phyloP scores from a whole-genome alignment of 2,329 filamentous ascomycete species.

The Fusarium marasasianum region DNA sequence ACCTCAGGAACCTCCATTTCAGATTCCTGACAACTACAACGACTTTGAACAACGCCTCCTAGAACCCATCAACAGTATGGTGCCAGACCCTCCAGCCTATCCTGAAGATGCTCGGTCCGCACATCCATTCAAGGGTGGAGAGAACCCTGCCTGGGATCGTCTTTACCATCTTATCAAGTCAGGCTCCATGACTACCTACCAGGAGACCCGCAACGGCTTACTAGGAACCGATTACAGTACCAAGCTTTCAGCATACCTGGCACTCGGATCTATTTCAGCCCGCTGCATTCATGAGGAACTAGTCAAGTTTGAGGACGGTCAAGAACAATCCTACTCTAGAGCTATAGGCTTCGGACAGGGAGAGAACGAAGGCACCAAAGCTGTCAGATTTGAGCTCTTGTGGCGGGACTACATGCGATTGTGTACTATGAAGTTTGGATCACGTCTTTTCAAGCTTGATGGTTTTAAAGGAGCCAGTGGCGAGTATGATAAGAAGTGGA shows the following conservation, averaged over 20 bases:
- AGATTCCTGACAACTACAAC: constrained; percentile 65
- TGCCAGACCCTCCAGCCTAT: constrained; percentile 61
- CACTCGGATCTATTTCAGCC: constrained; percentile 76
- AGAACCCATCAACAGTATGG: constrained; percentile 63
- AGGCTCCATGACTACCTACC: constrained; percentile 71
- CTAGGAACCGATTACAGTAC: constrained; percentile 77
- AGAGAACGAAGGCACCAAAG: constrained; percentile 76
- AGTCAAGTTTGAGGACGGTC: constrained; percentile 74
- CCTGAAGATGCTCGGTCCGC: constrained; percentile 65
- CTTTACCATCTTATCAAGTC: constrained; percentile 68
- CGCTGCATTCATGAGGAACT: constrained; percentile 77
- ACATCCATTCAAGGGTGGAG: constrained; percentile 76
- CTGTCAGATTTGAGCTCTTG: constrained; percentile 76
- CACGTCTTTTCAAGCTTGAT: constrained; percentile 69
- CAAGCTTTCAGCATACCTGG: constrained; percentile 78
- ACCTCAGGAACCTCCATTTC: constrained; percentile 69
- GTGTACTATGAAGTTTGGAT: constrained; percentile 75
- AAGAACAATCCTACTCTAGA: constrained; percentile 49
- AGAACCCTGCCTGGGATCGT: constrained; percentile 66
- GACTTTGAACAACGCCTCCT: constrained; percentile 64
- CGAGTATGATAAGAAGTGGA: constrained; percentile 59
- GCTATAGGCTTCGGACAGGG: constrained; percentile 71
- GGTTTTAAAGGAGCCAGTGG: constrained; percentile 66
- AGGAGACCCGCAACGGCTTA: constrained; percentile 76
- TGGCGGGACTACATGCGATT: constrained; percentile 87